Evolutionary conservation across 2,329 filamentous ascomycete genomes (phyloP), one percentile per base, ranked within the genome.

Genomic region (Aspergillus glaucus): DNA sequence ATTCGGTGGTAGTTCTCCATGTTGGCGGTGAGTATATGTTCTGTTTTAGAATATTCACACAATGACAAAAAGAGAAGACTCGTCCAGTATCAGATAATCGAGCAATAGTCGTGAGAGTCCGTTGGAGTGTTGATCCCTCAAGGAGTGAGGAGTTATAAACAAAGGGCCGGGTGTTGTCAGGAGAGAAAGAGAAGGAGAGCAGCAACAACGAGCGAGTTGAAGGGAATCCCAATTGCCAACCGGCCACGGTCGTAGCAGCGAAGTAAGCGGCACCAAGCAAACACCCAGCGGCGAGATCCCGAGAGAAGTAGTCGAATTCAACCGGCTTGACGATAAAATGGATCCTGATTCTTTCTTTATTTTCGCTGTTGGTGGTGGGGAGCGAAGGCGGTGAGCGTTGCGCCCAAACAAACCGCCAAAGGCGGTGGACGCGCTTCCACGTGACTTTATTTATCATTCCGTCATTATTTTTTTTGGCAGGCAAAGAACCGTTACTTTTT

Each of bases 1-100:
- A 95, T 81, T 76, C 94, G 94, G 74, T 95, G 88, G 71, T 95
- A 95, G 74, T 95, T 94, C 72, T 95, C 89, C 90, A 95, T 95
- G 58, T 52, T 68, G 50, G 30, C 44, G 19, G 24, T 32, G 7
- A 26, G 19, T 39, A 47, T 42, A 43, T 37, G 17, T 37, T 47
- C 8, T 24, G 50, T 41, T 6, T 36, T 36, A 15, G 19, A 22
- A 22, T 12, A 26, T 30, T 39, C 8, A 39, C 21, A 14, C 37
- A 8, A 39, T 34, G 10, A 43, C 47, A 26, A 30, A 30, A 2
- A 55, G 48, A 56, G 49, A 36, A 36, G 41, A 34, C 21, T 47
- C 41, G 26, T 44, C 12, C 41, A 28, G 15, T 26, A 41, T 19
- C 12, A 24, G 19, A n/a, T 19, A n/a, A 41, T 41, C 9, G 15